Conservation (phyloP, 2,329 filamentous ascomycete genomes). For the Arachnomyces sp. region DNA sequence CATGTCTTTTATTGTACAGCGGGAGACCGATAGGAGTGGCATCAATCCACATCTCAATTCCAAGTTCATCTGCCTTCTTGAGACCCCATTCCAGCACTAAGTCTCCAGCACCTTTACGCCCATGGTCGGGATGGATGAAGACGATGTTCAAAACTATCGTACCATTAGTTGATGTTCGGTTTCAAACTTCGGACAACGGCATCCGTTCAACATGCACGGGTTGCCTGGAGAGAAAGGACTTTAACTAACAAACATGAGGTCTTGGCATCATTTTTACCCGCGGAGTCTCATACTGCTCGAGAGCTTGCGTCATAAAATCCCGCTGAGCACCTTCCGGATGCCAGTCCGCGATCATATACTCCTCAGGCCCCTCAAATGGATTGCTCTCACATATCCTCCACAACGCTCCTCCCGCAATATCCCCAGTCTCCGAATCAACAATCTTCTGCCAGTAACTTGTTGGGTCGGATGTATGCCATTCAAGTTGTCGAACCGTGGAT, state of each 20-base stretch:
- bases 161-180: not conserved
- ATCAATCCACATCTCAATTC: slow-evolving; percentile 19
- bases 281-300: slow-evolving; percentile 13
- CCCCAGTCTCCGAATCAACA: slow-evolving; percentile 21
- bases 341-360: slow-evolving; percentile 19
- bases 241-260: slow-evolving; percentile 17
- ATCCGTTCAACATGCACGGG: no score
- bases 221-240: no score
- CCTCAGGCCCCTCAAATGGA: slow-evolving; percentile 16
- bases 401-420: slow-evolving; percentile 19
- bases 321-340: slow-evolving; percentile 22
- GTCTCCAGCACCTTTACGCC: slow-evolving; percentile 17
- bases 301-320: slow-evolving; percentile 14
- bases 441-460: slow-evolving; percentile 24
- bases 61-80: slow-evolving; percentile 18
- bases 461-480: no score
- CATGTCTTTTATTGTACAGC: slow-evolving; percentile 12
- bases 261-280: slow-evolving; percentile 13
- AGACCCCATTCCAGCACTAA: slow-evolving; percentile 21
- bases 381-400: slow-evolving; percentile 25
- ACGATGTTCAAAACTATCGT: slow-evolving; percentile 17
- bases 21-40: slow-evolving; percentile 12
- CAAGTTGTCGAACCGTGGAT: no score
- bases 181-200: no score
- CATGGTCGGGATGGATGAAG: slow-evolving; percentile 20